Evolutionary conservation across 2,329 filamentous ascomycete genomes (phyloP), one percentile per base, ranked within the genome.

Genomic region (Bipolaris zeicola): DNA sequence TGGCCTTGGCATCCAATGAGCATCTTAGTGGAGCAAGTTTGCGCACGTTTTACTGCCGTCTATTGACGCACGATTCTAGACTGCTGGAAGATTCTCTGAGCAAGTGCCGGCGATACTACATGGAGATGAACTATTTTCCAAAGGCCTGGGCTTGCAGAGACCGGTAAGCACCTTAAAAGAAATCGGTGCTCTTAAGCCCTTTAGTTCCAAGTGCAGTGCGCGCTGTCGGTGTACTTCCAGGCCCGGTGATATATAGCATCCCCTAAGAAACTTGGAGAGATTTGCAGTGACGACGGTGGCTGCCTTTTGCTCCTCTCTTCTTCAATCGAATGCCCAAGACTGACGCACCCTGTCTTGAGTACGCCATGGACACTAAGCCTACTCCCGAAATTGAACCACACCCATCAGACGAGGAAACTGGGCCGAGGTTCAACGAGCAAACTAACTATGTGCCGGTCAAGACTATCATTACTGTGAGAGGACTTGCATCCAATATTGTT

Each of bases 371-470:
- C 1, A 48, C 33, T 3, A 38, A 26, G 2, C 26, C 24, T 10
- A 5, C 14, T 7, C 45, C 24, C 4, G 22, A 38, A 28, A 22
- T 18, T n/a, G 22, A 3, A 28, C 5, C 24, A 28, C 5, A n/a
- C 16, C n/a, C 41, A 31, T 14, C 39, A 28, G 16, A 7, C 34
- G 41, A 49, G 2, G 24, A 50, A 26, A 34, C 43, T n/a, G n/a
- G 48, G 33, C 53, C 44, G 11, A 45, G 24, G 7, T 65, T 66
- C 53, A 66, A 66, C 22, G 64, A 66, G 41, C 64, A 66, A 39
- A 67, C 64, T n/a, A 57, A 67, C 44, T 67, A 67, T 39, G 64
- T 67, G 5, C 64, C 64, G 2, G 57, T 59, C 20, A 65, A 57
- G 37, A 61, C 58, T 1, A 64, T 67, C 34, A 64, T 67, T 4